phyloP scores from a whole-genome alignment of 768 basidiomycete species.

The Scleroderma bovista region DNA sequence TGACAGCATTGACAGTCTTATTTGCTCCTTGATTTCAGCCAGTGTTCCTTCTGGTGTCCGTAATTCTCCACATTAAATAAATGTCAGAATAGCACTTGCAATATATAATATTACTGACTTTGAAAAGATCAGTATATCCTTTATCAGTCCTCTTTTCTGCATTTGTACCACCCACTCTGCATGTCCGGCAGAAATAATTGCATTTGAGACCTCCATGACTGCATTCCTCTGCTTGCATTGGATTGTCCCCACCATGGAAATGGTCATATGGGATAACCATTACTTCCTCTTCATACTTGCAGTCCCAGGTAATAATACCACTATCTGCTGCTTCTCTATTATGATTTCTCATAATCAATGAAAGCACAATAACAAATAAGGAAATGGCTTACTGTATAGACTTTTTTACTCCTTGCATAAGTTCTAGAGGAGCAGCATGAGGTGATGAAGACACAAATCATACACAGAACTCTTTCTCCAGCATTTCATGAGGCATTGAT shows the following conservation, averaged over 20 bases:
- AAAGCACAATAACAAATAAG: not conserved
- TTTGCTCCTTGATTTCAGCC: slow-evolving; percentile 2
- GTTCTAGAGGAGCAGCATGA: slow-evolving; percentile 29
- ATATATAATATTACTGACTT: slow-evolving; percentile 6
- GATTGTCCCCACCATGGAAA: slow-evolving; percentile 27
- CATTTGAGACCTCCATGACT: slow-evolving; percentile 27
- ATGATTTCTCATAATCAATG: not conserved
- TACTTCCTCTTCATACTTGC: slow-evolving; percentile 17
- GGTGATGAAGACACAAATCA: slow-evolving; percentile 29
- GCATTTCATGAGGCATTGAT: slow-evolving; percentile 18
- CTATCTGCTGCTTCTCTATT: slow-evolving; percentile 6
- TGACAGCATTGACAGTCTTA: not conserved
- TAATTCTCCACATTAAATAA: not conserved
- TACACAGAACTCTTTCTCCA: slow-evolving; percentile 29
- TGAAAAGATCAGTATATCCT: slow-evolving; percentile 22
- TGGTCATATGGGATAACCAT: slow-evolving; percentile 19
- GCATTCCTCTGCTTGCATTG: slow-evolving; percentile 33
- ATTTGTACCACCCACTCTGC: slow-evolving; percentile 25
- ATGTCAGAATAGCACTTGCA: not conserved
- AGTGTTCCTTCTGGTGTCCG: not conserved
- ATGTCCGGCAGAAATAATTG: slow-evolving; percentile 31
- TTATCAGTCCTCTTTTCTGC: slow-evolving; percentile 18
- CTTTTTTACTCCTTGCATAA: slow-evolving; percentile 26
- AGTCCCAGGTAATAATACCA: slow-evolving; percentile 18
- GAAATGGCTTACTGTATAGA: slow-evolving; percentile 17